Percentiles rank a stretch among this genome's conserved stretches.
Conservation (phyloP, 768 basidiomycete genomes). For the Trichaptum fuscoviolaceum region DNA sequence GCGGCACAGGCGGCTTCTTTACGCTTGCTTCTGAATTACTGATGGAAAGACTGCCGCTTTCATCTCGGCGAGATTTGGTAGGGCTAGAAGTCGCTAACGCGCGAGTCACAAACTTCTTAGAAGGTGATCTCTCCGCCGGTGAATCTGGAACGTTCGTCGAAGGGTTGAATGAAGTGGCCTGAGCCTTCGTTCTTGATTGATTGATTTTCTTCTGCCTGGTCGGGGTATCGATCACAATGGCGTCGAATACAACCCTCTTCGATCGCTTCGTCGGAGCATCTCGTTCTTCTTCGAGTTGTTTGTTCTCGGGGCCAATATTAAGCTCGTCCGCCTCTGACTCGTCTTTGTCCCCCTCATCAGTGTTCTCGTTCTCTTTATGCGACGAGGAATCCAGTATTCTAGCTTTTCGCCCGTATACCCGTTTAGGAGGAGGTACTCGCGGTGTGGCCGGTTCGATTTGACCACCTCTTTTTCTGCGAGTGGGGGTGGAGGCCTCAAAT, state of each 20-base stretch:
- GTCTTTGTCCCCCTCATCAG: slow-evolving; percentile 18
- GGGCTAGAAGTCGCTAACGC: not conserved
- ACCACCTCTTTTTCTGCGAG: not conserved
- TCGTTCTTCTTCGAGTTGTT: not conserved
- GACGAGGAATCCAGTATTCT: not conserved
- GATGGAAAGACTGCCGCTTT: not conserved
- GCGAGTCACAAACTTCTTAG: not conserved
- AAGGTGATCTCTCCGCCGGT: not conserved
- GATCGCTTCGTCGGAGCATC: not conserved
- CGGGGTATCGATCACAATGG: not conserved
- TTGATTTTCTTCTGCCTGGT: not conserved
- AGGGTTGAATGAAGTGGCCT: not conserved
- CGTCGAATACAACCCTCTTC: slow-evolving; percentile 1
- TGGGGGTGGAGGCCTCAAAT: slow-evolving; percentile 10
- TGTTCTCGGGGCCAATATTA: not conserved
- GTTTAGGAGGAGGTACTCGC: not conserved
- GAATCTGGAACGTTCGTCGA: not conserved
- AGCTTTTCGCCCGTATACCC: not conserved
- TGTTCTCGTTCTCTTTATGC: slow-evolving; percentile 4
- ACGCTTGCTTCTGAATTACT: not conserved
- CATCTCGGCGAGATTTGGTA: not conserved
- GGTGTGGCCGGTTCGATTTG: slow-evolving; percentile 5
- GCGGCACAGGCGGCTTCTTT: slow-evolving; percentile 15
- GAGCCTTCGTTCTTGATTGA: not conserved
- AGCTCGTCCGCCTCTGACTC: slow-evolving; percentile 12